Percentiles rank a stretch among this genome's conserved stretches.
Conservation (phyloP, 2,329 filamentous ascomycete species). For the Diaporthe citriasiana region DNA sequence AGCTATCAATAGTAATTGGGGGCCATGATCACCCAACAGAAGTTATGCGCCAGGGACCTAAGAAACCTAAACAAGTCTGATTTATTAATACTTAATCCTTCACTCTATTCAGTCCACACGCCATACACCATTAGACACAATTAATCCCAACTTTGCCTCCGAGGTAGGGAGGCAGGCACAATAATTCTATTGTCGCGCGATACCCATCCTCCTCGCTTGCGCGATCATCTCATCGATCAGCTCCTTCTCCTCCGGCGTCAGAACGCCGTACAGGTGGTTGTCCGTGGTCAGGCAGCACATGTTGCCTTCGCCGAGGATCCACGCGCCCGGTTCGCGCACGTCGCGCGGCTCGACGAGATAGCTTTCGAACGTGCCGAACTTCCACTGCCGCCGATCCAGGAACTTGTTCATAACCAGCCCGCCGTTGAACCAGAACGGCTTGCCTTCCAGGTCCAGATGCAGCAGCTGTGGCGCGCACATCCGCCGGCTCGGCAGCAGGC, state of each 20-base stretch:
- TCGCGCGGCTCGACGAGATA: slow-evolving; percentile 51
- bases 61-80: background rate
- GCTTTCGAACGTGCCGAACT: slow-evolving; percentile 54
- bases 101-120: background rate
- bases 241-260: slow-evolving; percentile 47
- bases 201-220: slow-evolving; percentile 43
- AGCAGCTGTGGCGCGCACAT: slow-evolving; percentile 61
- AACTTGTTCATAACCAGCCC: slow-evolving; percentile 60
- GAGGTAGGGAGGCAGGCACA: background rate
- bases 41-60: background rate
- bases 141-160: background rate
- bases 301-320: slow-evolving; percentile 53
- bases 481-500: slow-evolving; percentile 47
- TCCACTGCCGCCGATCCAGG: slow-evolving; percentile 51
- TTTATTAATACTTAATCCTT: background rate
- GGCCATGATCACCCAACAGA: background rate
- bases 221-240: slow-evolving; percentile 51
- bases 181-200: slow-evolving; percentile 17
- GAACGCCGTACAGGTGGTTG: slow-evolving; percentile 44
- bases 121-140: background rate
- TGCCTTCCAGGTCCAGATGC: slow-evolving; percentile 57
- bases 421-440: slow-evolving; percentile 63
- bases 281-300: slow-evolving; percentile 53
- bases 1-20: background rate
- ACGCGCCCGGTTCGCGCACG: slow-evolving; percentile 48